A percentile compares a stretch with the other conserved stretches of the same genome.
These are phyloP conservation scores for Nannochloropsis salina DNA, from an alignment of 108 stramenopile genomes.

Conservation along the genomic window DNA sequence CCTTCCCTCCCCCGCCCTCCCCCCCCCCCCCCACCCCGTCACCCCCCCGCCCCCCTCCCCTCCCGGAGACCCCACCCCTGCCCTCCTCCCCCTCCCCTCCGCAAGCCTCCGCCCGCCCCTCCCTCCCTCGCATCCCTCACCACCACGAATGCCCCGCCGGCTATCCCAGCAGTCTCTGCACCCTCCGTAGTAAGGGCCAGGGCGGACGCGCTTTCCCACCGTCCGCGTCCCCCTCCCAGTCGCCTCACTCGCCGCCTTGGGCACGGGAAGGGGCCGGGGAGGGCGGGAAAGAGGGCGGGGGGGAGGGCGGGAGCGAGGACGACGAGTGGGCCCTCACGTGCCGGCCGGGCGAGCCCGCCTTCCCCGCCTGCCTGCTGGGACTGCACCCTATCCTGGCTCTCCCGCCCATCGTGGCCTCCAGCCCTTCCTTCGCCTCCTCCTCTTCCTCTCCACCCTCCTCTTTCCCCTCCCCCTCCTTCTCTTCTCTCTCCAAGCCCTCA, in stretches of 20 bases:
- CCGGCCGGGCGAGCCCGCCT: conserved; percentile 34
- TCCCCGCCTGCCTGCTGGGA: conserved; percentile 38
- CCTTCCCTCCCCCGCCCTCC: background rate
- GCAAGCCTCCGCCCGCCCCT: background rate
- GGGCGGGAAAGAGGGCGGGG: background rate
- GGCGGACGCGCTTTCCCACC: background rate
- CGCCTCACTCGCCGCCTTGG: background rate
- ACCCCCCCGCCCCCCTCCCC: no score
- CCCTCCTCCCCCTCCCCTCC: background rate
- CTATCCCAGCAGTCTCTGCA: conserved; percentile 6
- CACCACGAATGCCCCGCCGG: background rate
- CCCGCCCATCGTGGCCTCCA: conserved; percentile 16
- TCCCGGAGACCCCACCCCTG: no score
- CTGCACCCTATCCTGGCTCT: conserved; percentile 24
- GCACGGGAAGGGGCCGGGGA: background rate
- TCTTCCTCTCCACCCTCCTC: background rate
- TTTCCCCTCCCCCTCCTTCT: background rate
- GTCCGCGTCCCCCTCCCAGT: background rate
- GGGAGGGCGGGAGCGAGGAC: background rate
- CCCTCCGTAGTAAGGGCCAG: background rate
- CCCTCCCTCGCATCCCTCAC: conserved; percentile 19
- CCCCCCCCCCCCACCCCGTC: no score
- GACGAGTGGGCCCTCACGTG: conserved; percentile 20
- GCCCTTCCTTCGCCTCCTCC: background rate
- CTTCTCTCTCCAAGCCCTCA: background rate